Base-by-base conservation (phyloP, 2,329 filamentous ascomycete genomes). In the Trichoderma atroviride region DNA sequence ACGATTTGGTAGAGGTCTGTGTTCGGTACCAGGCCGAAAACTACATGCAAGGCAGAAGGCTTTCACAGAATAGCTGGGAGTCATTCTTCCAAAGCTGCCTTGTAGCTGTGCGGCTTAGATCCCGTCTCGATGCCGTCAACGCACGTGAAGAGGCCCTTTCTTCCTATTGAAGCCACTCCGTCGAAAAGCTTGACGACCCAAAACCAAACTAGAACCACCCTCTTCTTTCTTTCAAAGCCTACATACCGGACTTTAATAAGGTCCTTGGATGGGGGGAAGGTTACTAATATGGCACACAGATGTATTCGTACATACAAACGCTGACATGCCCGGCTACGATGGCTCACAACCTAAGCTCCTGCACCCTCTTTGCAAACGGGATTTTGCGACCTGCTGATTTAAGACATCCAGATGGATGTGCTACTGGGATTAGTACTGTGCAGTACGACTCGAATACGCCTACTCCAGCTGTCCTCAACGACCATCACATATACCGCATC, bases 251-350 rank as follows among this genome's bases (percentile, higher is more conserved):
- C 16, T 9, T 22, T 33, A 6, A 29, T 24, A 43, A 43, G 5
- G 58, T 31, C 37, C 50, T 29, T 40, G 50, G 50, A 40, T 55
- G 50, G 50, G 33, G 50, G 22, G 50, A 24, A 14, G 50, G 22
- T 50, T 24, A 50, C 47, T 56, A n/a, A 33, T 43, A 64, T 37
- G 63, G 22, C 40, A 67, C n/a, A 31, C 61, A 43, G 27, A 27
- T 24, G 4, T 22, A 22, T 13, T 37, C 22, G 47, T 29, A 40
- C 55, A 35, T 13, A 35, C 33, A 14, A 35, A 35, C 33, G 33
- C 33, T 35, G 33, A 35, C 33, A 35, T 35, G 33, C 4, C 11
- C 33, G 33, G 50, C 50, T 31, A 56, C 33, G 31, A 56, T 37
- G 22, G 53, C 61, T 31, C 16, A 56, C 35, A 35, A 52, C 60